phyloP scores from a whole-genome alignment of 2,329 filamentous ascomycete genomes.

The Thelonectria rubi region DNA sequence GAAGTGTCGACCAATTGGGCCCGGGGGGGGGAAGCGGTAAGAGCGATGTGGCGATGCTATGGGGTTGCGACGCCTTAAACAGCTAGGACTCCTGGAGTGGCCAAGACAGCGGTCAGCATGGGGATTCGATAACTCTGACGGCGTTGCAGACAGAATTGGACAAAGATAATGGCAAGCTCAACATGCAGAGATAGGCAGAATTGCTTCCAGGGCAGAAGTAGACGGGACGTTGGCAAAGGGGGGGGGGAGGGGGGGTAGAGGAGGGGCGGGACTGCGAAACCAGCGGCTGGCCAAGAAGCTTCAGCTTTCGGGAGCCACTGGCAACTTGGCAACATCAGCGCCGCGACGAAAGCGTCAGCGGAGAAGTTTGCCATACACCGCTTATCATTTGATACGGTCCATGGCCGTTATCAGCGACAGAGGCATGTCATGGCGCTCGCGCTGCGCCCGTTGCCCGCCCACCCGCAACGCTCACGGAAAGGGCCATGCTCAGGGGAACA shows the following conservation, averaged over 20 bases:
- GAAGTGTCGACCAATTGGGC: conserved; percentile 11
- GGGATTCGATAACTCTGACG: neutral
- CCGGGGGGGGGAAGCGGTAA: conserved; percentile 21
- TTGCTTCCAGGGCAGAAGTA: neutral
- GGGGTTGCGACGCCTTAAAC: conserved; percentile 21
- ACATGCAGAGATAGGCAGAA: neutral
- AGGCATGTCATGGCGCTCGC: conserved; percentile 28
- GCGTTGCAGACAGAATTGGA: conserved; percentile 9
- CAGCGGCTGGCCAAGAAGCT: conserved; percentile 9
- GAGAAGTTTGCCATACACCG: conserved; percentile 12
- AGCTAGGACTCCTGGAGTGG: conserved; percentile 28
- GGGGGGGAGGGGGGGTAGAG: conserved; percentile 14
- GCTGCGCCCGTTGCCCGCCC: conserved; percentile 41
- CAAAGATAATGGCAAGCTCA: conserved; percentile 14
- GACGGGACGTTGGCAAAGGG: conserved; percentile 13
- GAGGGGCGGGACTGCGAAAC: conserved; percentile 27
- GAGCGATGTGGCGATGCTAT: conserved; percentile 25
- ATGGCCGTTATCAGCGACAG: conserved; percentile 29
- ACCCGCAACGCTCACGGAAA: conserved; percentile 25
- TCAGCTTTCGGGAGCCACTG: conserved; percentile 11
- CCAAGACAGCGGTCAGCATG: conserved; percentile 38
- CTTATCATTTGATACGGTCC: conserved; percentile 23
- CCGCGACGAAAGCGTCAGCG: conserved; percentile 13
- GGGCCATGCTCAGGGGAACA: conserved; percentile 24
- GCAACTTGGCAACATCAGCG: neutral